phyloP scores from a whole-genome alignment of 2,329 filamentous ascomycete genomes.

The Colletotrichum orbiculare region DNA sequence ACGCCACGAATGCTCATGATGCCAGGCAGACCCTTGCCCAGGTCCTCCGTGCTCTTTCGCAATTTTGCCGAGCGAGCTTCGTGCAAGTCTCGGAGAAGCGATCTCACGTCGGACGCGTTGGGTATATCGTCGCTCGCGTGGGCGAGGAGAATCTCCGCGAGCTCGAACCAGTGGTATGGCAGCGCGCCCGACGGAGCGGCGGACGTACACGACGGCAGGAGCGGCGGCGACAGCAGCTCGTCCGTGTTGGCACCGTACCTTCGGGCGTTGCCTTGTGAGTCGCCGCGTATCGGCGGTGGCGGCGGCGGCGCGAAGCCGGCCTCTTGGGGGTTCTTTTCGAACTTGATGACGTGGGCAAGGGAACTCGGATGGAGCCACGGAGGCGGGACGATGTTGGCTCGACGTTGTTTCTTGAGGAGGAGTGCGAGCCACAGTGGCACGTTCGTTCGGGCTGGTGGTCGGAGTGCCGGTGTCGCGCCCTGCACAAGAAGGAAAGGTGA shows the following conservation, averaged over 20 bases:
- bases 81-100: constrained; percentile 81
- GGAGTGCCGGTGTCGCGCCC: constrained; percentile 81
- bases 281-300: constrained; percentile 67
- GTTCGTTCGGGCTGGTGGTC: constrained; percentile 82
- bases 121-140: constrained; percentile 85
- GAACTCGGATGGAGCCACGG: constrained; percentile 86
- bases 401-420: constrained; percentile 91
- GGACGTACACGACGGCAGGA: constrained; percentile 79
- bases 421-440: constrained; percentile 95
- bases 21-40: constrained; percentile 79
- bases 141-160: constrained; percentile 87
- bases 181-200: constrained; percentile 75
- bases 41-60: constrained; percentile 75
- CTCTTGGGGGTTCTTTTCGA: constrained; percentile 79
- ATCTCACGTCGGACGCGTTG: constrained; percentile 78
- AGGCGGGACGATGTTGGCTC: constrained; percentile 92
- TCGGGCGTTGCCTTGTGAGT: constrained; percentile 56
- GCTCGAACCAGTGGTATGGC: constrained; percentile 95
- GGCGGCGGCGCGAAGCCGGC: constrained; percentile 83
- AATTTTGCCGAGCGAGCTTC: constrained; percentile 93
- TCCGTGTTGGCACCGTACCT: constrained; percentile 43
- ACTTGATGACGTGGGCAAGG: constrained; percentile 80
- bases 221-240: constrained; percentile 73
- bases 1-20: constrained; percentile 78
- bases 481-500: constrained; percentile 49